Evolutionary conservation across 2,329 filamentous ascomycete species (phyloP), one percentile per base, ranked within the genome.

Genomic region (Pseudocercospora fijiensis): DNA sequence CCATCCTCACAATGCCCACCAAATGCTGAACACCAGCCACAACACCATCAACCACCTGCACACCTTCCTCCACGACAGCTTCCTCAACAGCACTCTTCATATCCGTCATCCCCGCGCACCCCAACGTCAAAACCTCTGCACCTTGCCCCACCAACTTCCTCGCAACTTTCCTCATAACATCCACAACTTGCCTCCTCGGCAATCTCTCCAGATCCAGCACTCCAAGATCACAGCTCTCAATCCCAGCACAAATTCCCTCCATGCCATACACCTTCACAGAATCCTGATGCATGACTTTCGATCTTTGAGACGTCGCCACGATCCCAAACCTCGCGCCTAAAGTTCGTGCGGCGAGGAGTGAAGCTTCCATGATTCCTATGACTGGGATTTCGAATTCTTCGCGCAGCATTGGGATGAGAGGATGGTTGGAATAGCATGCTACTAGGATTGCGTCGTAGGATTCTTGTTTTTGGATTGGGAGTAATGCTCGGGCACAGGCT

Each of bases 21-120:
- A 83, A 68, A 63, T 82, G 76, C 33, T 83, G 80, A 18, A 82
- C 76, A 0, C 80, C 81, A 8, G 80, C 77, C 26, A 79, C 77
- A 0, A 85, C 83, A 0, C 82, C 81, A 73, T 85, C 83, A 26
- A 84, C 75, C 7, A 85, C 80, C 70, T 82, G 81, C 30, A 81
- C 78, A 0, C 65, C 67, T 52, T 77, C 75, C 28, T 77, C 74
- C 0, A 76, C 77, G 0, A 84, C 82, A 0, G 78, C 80, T 27
- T 80, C 73, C 65, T 83, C 80, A 47, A 83, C 80, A 3, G 78
- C 78, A 24, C 71, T 59, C 58, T 79, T 79, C 75, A 83, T 73
- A 45, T 78, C 79, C 9, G 77, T 77, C 82, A 84, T 83, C 0
- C 81, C 81, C 16, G 81, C 81, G 68, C 81, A 83, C 0, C 81